Percentiles rank a stretch among this genome's conserved stretches.
phyloP scores from a whole-genome alignment of 768 basidiomycete genomes.

The Collybia sordida region DNA sequence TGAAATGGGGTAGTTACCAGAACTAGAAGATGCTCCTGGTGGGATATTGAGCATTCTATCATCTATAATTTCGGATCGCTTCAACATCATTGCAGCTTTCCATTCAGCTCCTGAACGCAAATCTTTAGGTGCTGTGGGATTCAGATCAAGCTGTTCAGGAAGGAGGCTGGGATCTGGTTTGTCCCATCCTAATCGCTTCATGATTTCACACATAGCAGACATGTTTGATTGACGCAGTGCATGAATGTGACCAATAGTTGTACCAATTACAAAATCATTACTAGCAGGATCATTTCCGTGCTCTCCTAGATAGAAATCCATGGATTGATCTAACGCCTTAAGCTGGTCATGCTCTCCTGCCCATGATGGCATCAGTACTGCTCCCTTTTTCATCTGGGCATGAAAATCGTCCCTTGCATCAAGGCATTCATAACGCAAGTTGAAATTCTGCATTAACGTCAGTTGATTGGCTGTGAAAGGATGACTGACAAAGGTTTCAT shows the following conservation, averaged over 20 bases:
- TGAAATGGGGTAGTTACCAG: not conserved
- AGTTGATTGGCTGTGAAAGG: conserved; percentile 13
- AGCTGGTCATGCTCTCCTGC: not conserved
- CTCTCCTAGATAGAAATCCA: not conserved
- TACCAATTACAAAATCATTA: not conserved
- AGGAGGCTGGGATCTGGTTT: not conserved
- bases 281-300: not conserved
- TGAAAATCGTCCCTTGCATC: conserved; percentile 29
- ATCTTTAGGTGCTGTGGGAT: not conserved
- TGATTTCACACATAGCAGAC: not conserved
- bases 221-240: not conserved
- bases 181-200: not conserved
- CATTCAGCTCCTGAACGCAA: not conserved
- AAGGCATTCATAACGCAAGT: conserved; percentile 28
- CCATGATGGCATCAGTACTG: not conserved
- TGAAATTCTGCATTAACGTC: conserved; percentile 23
- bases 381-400: conserved; percentile 13
- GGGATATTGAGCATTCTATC: not conserved
- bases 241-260: not conserved
- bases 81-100: not conserved
- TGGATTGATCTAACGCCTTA: not conserved
- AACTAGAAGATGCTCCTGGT: not conserved
- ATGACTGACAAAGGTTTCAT: conserved; percentile 15
- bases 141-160: not conserved
- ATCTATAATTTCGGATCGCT: not conserved